A percentile compares a stretch with the other conserved stretches of the same genome.
phyloP scores from a whole-genome alignment of 1,284 basidiomycete genomes.

The Puccinia polysora region DNA sequence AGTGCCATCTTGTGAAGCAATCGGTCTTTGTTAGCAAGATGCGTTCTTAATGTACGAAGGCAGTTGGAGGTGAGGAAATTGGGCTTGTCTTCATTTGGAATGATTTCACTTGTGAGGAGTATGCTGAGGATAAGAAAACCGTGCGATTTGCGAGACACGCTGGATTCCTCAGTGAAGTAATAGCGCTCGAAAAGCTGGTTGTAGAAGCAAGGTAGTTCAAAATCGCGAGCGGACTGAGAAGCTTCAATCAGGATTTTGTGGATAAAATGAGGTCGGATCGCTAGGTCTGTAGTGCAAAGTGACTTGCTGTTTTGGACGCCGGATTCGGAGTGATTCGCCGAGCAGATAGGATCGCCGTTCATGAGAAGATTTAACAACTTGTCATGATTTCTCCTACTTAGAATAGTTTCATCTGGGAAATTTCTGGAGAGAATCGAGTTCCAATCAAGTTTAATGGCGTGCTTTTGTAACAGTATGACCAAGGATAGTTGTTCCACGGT shows the following conservation, averaged over 20 bases:
- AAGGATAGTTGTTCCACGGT: conserved; percentile 27
- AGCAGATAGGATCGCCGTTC: neutral
- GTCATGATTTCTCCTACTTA: conserved; percentile 22
- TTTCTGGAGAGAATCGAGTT: conserved; percentile 9
- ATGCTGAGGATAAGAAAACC: conserved; percentile 24
- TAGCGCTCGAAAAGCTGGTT: conserved; percentile 9
- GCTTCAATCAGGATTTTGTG: conserved; percentile 21
- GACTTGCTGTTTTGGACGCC: neutral
- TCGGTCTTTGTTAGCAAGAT: conserved; percentile 17
- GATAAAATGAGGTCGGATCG: conserved; percentile 30
- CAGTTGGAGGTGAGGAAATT: conserved; percentile 14
- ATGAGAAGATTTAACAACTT: conserved; percentile 3
- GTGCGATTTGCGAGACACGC: conserved; percentile 22
- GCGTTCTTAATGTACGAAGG: conserved; percentile 12
- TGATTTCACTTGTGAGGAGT: conserved; percentile 3
- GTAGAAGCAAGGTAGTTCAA: conserved; percentile 7
- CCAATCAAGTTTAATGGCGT: conserved; percentile 26
- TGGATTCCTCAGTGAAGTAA: conserved; percentile 18
- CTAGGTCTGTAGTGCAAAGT: conserved; percentile 5
- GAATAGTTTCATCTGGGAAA: conserved; percentile 17
- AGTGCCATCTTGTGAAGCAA: conserved; percentile 32
- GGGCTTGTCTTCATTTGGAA: conserved; percentile 20
- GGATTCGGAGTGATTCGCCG: neutral
- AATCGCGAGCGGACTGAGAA: conserved; percentile 16
- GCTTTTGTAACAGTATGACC: conserved; percentile 18